These are phyloP conservation scores for Truncatella angustata DNA, from an alignment of 2,329 filamentous ascomycete species.

Conservation along the genomic window DNA sequence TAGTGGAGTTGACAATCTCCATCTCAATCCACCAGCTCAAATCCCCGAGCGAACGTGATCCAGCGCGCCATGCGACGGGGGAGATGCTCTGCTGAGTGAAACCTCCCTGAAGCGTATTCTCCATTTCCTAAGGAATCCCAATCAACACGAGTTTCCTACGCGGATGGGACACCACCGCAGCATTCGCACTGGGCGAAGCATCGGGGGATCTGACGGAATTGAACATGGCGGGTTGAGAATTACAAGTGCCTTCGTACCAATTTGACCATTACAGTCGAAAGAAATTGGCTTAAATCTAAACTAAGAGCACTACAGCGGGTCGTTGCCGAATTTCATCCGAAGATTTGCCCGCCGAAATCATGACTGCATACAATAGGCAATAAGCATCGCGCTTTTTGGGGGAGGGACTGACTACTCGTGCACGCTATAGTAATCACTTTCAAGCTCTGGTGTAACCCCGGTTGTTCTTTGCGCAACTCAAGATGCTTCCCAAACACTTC, in stretches of 20 bases:
- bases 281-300: conserved; percentile 9
- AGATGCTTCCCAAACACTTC: no score
- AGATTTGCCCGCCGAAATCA: no score
- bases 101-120: conserved; percentile 68
- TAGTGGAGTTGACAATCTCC: conserved; percentile 48
- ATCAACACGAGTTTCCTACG: conserved; percentile 65
- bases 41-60: conserved; percentile 63
- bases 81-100: conserved; percentile 72
- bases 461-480: no score
- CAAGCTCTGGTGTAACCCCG: no score
- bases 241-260: conserved; percentile 54
- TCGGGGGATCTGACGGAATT: conserved; percentile 54
- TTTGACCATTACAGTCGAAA: conserved; percentile 62
- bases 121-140: conserved; percentile 65
- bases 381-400: no score
- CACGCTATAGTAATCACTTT: no score
- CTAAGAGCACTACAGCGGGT: no score
- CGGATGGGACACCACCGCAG: conserved; percentile 64
- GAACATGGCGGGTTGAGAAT: conserved; percentile 46
- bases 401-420: no score
- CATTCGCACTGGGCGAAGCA: conserved; percentile 66
- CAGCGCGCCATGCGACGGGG: conserved; percentile 69
- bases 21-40: conserved; percentile 57
- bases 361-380: no score
- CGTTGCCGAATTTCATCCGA: no score